Evolutionary conservation across 345 rosid genomes (phyloP).

Genomic region (Euclidium syriacum): DNA sequence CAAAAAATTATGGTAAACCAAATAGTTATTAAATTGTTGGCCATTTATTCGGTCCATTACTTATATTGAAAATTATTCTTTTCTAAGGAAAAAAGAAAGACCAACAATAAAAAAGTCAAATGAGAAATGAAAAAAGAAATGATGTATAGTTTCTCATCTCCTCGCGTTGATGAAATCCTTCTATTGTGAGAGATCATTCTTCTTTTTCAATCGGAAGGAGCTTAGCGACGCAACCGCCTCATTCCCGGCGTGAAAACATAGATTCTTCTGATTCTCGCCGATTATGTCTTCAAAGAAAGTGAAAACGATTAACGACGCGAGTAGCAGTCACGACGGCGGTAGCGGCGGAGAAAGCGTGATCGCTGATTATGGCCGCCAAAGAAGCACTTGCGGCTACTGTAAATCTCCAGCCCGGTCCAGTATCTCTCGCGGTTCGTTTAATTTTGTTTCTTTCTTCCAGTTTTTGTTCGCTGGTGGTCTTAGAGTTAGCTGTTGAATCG

Average conservation of each 20-base stretch:
- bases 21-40: too few relatives aligned
- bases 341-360: conserved; percentile 54
- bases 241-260: too few relatives aligned
- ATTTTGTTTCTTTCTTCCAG: not conserved
- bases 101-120: too few relatives aligned
- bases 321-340: conserved; percentile 47
- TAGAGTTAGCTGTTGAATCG: not conserved
- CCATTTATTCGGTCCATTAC: too few relatives aligned
- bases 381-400: conserved; percentile 76
- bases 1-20: too few relatives aligned
- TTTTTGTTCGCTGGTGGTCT: not conserved
- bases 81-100: too few relatives aligned
- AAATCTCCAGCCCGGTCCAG: conserved; percentile 44
- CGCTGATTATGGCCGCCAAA: conserved; percentile 43
- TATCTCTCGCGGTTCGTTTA: conserved; percentile 62
- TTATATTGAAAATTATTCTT: too few relatives aligned
- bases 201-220: conserved; percentile 1
- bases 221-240: too few relatives aligned
- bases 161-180: not conserved
- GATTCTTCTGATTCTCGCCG: not conserved
- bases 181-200: conserved; percentile 1
- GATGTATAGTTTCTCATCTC: too few relatives aligned
- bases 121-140: too few relatives aligned
- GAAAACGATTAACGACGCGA: conserved; percentile 54
- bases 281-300: conserved; percentile 27